Base-by-base conservation (phyloP, 176 grass and related monocot species). In the Zoysia pacifica region DNA sequence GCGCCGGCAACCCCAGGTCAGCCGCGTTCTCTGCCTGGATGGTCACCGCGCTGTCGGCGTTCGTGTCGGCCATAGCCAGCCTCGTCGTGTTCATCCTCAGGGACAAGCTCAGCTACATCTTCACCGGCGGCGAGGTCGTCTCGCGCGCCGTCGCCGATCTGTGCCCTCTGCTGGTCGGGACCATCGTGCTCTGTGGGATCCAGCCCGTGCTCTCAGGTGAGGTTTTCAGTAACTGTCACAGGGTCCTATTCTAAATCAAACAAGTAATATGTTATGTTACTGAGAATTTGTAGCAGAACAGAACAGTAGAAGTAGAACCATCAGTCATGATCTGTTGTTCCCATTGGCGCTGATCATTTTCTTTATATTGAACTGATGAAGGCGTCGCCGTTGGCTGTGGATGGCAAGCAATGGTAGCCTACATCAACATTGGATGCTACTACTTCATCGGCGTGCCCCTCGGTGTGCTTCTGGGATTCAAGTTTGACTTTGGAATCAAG, bases 311-410 rank as follows among this genome's bases (percentile, higher is more conserved):
- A 28, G 48, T 4, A 3, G 4, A 16, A 47, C 15, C 1, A 16
- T 71, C 11, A 15, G 18, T n/a, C 2, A 40, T 55, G 20, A 47
- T 49, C 20, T 53, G 2, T 59, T 73, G 58, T 6, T 65, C 56
- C 9, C 43, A n/a, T 14, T 65, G 45, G 0, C 65, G 14, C 59
- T 83, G 68, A 78, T 13, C 1, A 37, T 60, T 10, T 15, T 62
- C 0, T 67, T n/a, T 75, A 79, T 3, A 51, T 58, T 79, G 45
- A 11, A 58, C 9, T 28, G 5, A 41, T 81, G 48, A 86, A 97
- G 95, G 95, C 70, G 92, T 94, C 67, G 95, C 95, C 67, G 91
- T 94, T 82, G 91, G 91, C 19, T 89, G 94, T 80, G 94, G 89
- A 52, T 97, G 91, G 94, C 91, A 97, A 88, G 94, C 87, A 46